Evolutionary conservation across 2,329 filamentous ascomycete species (phyloP).

Genomic region (Pestalotiopsis sp.): DNA sequence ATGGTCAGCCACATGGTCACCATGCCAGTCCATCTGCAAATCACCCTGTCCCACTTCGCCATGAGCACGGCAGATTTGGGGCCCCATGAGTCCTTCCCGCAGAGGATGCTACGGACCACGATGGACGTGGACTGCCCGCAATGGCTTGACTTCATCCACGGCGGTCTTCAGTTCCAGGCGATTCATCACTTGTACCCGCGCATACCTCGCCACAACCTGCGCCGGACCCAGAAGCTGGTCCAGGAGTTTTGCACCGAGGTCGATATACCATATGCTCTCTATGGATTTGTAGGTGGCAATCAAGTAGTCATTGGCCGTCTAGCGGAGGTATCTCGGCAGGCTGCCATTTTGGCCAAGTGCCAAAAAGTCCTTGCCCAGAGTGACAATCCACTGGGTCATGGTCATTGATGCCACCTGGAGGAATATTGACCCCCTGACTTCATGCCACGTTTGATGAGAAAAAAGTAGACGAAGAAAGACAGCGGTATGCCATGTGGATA

Average conservation of each 20-base stretch:
- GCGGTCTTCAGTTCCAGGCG: constrained; percentile 86
- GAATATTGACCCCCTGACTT: neutral
- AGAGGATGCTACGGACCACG: constrained; percentile 88
- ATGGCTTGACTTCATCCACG: constrained; percentile 90
- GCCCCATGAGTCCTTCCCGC: constrained; percentile 81
- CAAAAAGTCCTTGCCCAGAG: constrained; percentile 51
- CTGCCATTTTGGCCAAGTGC: constrained; percentile 76
- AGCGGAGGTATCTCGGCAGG: constrained; percentile 79
- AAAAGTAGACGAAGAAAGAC: neutral
- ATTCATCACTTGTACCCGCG: constrained; percentile 86
- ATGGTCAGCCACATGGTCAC: constrained; percentile 81
- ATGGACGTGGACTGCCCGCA: constrained; percentile 90
- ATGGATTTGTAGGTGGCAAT: constrained; percentile 84
- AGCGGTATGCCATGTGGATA: neutral
- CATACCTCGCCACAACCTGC: constrained; percentile 83
- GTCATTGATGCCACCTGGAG: constrained; percentile 21
- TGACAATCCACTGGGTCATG: constrained; percentile 31
- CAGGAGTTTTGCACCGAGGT: constrained; percentile 82
- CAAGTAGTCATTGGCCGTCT: constrained; percentile 77
- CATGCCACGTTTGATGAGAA: neutral
- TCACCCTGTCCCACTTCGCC: constrained; percentile 88
- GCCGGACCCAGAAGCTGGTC: constrained; percentile 73
- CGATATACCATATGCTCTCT: constrained; percentile 81
- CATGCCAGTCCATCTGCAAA: constrained; percentile 84
- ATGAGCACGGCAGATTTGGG: constrained; percentile 92